Base-by-base conservation (phyloP, 352 stramenopile genomes). In the Phytophthora tentaculata region DNA sequence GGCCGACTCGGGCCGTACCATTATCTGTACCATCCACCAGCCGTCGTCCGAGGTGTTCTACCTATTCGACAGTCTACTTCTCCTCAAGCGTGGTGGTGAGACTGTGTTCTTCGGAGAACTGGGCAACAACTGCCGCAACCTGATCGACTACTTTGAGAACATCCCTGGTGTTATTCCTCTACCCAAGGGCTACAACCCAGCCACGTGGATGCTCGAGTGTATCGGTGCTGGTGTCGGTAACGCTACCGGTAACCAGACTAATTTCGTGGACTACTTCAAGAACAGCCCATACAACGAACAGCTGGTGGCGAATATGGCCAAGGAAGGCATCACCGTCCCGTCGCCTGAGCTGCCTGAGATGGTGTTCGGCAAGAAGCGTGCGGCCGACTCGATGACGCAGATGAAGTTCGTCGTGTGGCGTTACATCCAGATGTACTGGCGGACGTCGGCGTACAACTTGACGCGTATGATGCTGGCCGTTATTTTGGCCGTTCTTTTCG, bases 1-100 rank as follows among this genome's bases (percentile, higher is more conserved):
- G 47, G 89, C 91, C 14, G 65, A 78, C 47, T 80, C 79, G 13
- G 89, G 90, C 5, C 71, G 78, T 17, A 93, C 83, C 13, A 70
- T 97, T 20, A 71, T 96, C 0, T 95, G 91, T 45, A 96, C 88
- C 22, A 97, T 41, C 69, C 91, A 97, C 68, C 91, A 97, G 74
- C 26, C 44, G 20, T 50, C 44, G 44, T 50, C 44, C 7, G 44
- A 50, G 12, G 44, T 50, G 20, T 50, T 50, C 44, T 50, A 50
- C 44, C 77, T 86, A 35, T 95, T 96, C 73, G 87, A 97, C 74
- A 80, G 81, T 51, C 45, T 95, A 2, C 76, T 95, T 20, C 61
- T 97, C 5, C 66, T 97, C 20, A 71, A 86, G 43, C 61, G 64
- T 29, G 78, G 78, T 37, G 77, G 78, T n/a, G 41, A 70, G 37